Base-by-base conservation (phyloP, 768 basidiomycete genomes). In the Boletus reticulatus region DNA sequence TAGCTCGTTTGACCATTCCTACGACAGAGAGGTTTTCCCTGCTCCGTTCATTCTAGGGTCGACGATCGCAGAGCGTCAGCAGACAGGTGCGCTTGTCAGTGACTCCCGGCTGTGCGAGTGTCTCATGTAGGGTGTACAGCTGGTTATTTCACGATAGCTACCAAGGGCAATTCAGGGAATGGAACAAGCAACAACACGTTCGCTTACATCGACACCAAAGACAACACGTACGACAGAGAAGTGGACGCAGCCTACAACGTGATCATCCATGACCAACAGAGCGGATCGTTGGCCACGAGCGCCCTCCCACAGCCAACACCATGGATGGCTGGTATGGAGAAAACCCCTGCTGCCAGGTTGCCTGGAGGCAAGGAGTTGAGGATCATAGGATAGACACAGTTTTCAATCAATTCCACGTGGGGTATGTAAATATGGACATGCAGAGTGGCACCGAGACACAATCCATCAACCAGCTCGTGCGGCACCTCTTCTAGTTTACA, bases 121-220 rank as follows among this genome's bases (percentile, higher is more conserved):
- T 36, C 38, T 68, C n/a, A 60, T 14, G 7, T 27, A 6, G 24
- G 4, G 19, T 24, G 11, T 16, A 6, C 53, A 82, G 84, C 70
- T 47, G 85, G 81, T 19, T 81, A 79, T 69, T 82, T 84, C 69
- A 68, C 72, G 13, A 62, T 73, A 1, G 67, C 73, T 1, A 65
- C 76, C 32, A 69, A 71, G 1, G 81, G 83, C 13, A 84, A 83
- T 64, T 69, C 69, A 8, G 88, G 84, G 1, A 88, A 88, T 52
- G 88, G 88, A 29, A 87, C 85, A 7, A 88, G 75, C 70, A 81
- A 79, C 70, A 90, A 90, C 66, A 79, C 77, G 1, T 84, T 91
- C 70, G 69, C 67, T 34, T 92, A 89, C 64, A 59, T 67, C 12
- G 87, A 91, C 65, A 60, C 62, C 43, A 69, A 71, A 7, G 84